phyloP scores from a whole-genome alignment of 1,139 yeast species.

The Yamadazyma sp. region DNA sequence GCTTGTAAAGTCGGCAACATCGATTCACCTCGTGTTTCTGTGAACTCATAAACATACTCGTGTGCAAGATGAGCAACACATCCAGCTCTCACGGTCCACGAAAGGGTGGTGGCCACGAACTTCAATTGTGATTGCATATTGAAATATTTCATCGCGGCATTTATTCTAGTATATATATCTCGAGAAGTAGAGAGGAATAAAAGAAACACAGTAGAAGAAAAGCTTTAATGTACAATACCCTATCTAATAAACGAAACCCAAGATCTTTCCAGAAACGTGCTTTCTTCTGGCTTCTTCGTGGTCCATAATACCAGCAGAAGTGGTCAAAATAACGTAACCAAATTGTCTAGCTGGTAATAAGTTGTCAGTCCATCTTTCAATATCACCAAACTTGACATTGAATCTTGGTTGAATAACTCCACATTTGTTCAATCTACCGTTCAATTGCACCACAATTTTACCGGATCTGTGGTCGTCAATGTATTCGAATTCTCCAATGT shows the following conservation, averaged over 20 bases:
- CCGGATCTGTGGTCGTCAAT: constrained; percentile 99
- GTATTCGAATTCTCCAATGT: constrained; percentile 98
- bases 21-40: constrained; percentile 88
- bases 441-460: constrained; percentile 92
- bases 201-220: too few relatives aligned
- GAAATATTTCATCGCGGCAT: neutral
- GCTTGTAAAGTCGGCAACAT: constrained; percentile 90
- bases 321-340: constrained; percentile 94
- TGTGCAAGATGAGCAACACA: constrained; percentile 69
- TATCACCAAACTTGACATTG: constrained; percentile 89
- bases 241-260: constrained; percentile 88
- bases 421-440: constrained; percentile 98
- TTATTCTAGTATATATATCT: neutral
- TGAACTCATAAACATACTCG: constrained; percentile 68
- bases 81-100: constrained; percentile 60
- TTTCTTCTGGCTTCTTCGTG: constrained; percentile 99
- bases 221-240: too few relatives aligned
- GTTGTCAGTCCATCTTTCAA: constrained; percentile 98
- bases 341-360: constrained; percentile 98
- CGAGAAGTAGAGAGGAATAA: too few relatives aligned
- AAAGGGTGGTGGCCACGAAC: constrained; percentile 33
- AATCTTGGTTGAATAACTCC: constrained; percentile 99
- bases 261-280: constrained; percentile 97
- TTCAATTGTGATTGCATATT: constrained; percentile 25
- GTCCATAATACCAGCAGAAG: constrained; percentile 99